A percentile compares a stretch with the other conserved stretches of the same genome.
Evolutionary conservation across 495 filamentous ascomycete genomes (phyloP).

Genomic region (Achaetomiella virescens): DNA sequence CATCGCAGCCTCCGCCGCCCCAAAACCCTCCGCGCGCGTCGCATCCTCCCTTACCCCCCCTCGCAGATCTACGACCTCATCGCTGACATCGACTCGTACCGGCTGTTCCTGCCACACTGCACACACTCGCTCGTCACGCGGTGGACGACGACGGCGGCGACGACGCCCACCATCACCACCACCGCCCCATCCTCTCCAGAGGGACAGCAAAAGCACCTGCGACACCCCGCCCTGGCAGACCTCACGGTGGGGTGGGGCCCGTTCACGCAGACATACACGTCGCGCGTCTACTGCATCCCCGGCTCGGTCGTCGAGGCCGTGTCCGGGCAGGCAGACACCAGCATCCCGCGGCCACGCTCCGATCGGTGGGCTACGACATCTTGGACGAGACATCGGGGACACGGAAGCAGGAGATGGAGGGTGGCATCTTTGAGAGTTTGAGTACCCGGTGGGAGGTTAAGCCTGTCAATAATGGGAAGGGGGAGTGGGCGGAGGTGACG

Average conservation of each 20-base stretch:
- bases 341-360: slow-evolving; percentile 33
- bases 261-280: slow-evolving; percentile 74
- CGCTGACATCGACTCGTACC: slow-evolving; percentile 76
- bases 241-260: slow-evolving; percentile 79
- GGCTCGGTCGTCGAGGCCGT: slow-evolving; percentile 67
- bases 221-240: slow-evolving; percentile 64
- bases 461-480: slow-evolving; percentile 26
- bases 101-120: slow-evolving; percentile 81
- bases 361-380: slow-evolving; percentile 28
- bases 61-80: slow-evolving; percentile 70
- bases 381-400: not conserved
- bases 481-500: slow-evolving; percentile 61
- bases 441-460: slow-evolving; percentile 69
- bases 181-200: slow-evolving; percentile 8
- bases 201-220: slow-evolving; percentile 14
- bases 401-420: slow-evolving; percentile 11
- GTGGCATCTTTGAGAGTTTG: slow-evolving; percentile 66
- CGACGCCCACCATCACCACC: slow-evolving; percentile 25
- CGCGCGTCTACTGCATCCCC: slow-evolving; percentile 64
- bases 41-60: slow-evolving; percentile 73
- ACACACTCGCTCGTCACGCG: slow-evolving; percentile 60
- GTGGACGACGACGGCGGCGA: slow-evolving; percentile 34
- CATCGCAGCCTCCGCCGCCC: slow-evolving; percentile 6
- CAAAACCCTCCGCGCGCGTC: slow-evolving; percentile 58
- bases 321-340: slow-evolving; percentile 51